These are phyloP conservation scores for Lithohypha guttulata DNA, from an alignment of 2,329 filamentous ascomycete species.

Conservation along the genomic window DNA sequence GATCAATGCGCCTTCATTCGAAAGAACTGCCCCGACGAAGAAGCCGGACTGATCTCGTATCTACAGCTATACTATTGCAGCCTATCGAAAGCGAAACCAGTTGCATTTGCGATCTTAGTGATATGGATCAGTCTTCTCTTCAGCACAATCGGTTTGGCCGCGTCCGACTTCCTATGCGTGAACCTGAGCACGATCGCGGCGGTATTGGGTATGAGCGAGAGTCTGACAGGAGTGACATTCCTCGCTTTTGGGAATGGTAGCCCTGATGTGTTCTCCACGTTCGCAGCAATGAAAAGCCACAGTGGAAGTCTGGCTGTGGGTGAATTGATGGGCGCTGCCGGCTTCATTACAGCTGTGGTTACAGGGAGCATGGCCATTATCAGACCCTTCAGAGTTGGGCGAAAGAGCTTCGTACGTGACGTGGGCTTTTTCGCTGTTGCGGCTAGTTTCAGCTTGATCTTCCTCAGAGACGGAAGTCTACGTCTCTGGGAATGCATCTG, in stretches of 20 bases:
- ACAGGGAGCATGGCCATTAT: conserved; percentile 95
- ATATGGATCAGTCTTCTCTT: conserved; percentile 84
- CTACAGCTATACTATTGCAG: conserved; percentile 83
- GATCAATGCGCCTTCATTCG: conserved; percentile 84
- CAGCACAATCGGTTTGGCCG: conserved; percentile 92
- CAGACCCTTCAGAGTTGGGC: conserved; percentile 84
- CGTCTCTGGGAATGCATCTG: conserved; percentile 77
- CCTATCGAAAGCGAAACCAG: conserved; percentile 53
- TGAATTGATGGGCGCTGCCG: conserved; percentile 85
- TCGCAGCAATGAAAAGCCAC: conserved; percentile 93
- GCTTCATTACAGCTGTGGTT: conserved; percentile 93
- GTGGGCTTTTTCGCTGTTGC: conserved; percentile 85
- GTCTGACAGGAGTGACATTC: conserved; percentile 90
- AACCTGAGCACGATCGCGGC: conserved; percentile 88
- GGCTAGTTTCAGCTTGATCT: conserved; percentile 74
- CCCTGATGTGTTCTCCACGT: conserved; percentile 95
- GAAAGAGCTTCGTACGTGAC: conserved; percentile 81
- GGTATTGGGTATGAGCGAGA: conserved; percentile 87
- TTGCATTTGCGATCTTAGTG: conserved; percentile 70
- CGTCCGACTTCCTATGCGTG: conserved; percentile 96
- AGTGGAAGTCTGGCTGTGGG: conserved; percentile 95
- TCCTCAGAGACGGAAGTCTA: conserved; percentile 73
- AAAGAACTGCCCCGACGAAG: conserved; percentile 73
- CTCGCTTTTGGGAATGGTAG: conserved; percentile 95
- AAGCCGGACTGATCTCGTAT: conserved; percentile 82